Percentiles rank a stretch among this genome's conserved stretches.
phyloP scores from a whole-genome alignment of 2,329 filamentous ascomycete genomes.

The Trichoderma atrobrunneum region DNA sequence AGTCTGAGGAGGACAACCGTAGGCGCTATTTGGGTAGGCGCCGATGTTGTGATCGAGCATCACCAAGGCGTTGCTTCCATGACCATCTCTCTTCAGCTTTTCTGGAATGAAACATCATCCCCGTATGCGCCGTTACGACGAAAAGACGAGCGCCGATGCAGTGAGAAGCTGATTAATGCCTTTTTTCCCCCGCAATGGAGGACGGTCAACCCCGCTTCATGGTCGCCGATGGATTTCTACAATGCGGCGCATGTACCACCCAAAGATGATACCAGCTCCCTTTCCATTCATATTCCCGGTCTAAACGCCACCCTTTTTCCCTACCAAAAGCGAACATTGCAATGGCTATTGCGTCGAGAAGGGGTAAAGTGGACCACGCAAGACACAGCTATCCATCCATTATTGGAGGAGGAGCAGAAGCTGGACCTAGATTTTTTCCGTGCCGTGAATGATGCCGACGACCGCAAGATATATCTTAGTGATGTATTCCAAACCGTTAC shows the following conservation, averaged over 20 bases:
- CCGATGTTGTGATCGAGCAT: slow-evolving; percentile 33
- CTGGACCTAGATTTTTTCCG: slow-evolving; percentile 31
- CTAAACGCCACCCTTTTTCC: slow-evolving; percentile 59
- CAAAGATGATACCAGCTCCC: slow-evolving; percentile 38
- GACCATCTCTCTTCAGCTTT: slow-evolving; percentile 35
- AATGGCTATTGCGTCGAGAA: slow-evolving; percentile 69
- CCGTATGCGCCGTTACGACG: slow-evolving; percentile 32
- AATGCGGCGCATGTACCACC: slow-evolving; percentile 62
- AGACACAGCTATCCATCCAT: slow-evolving; percentile 22
- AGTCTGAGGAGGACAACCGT: slow-evolving; percentile 23
- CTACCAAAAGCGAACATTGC: slow-evolving; percentile 67
- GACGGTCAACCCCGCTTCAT: slow-evolving; percentile 24
- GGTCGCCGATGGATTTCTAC: slow-evolving; percentile 62
- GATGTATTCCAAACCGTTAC: slow-evolving; percentile 60
- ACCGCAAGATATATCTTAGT: slow-evolving; percentile 53
- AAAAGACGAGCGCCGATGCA: slow-evolving; percentile 31
- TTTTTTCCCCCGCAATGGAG: slow-evolving; percentile 31
- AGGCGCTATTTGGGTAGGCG: slow-evolving; percentile 37
- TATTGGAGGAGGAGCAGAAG: slow-evolving; percentile 16
- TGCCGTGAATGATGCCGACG: slow-evolving; percentile 33
- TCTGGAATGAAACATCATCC: slow-evolving; percentile 43
- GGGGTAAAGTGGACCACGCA: slow-evolving; percentile 48
- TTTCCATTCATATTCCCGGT: slow-evolving; percentile 41
- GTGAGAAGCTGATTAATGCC: slow-evolving; percentile 36
- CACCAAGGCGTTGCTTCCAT: slow-evolving; percentile 29